Evolutionary conservation across 2,329 filamentous ascomycete genomes (phyloP), one percentile per base, ranked within the genome.

Genomic region (Geosmithia putterillii): DNA sequence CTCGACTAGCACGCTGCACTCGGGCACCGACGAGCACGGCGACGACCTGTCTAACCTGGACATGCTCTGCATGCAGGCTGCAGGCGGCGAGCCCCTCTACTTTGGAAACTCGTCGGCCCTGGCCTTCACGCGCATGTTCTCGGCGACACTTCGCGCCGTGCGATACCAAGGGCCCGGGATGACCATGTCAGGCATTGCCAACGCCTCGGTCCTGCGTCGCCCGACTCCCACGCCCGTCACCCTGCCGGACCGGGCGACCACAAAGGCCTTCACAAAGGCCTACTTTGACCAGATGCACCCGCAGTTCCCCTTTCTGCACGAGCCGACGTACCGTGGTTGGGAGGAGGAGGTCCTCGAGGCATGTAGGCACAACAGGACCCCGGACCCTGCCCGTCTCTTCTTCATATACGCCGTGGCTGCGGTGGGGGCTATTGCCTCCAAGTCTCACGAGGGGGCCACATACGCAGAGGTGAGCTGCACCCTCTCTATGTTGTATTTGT

Each of bases 261-360:
- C 23, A 12, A 40, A 17, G n/a, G n/a, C 40, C 20, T 43, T 55
- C 1, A 52, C 51, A 41, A 43, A 51, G 34, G 58, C 61, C 3
- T 64, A 60, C 43, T 64, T 64, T 44, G 48, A 57, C 21, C 57
- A 61, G 15, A 57, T 64, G 8, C 60, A 64, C 40, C 49, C 58
- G 1, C 59, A 63, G 40, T 64, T 62, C 40, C 60, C 60, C 0
- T 63, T 64, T 42, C 48, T 64, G 1, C 62, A 64, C 42, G 46
- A 52, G 15, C 55, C 55, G 3, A 64, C 59, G 0, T 60, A 61
- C 40, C 42, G 47, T 4, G 10, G 20, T 1, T 60, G 57, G 59
- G 59, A 64, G 39, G 46, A 51, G 14, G 42, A 49, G 12, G 52
- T 56, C 9, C 34, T 52, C 2, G 44, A 25, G 10, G 45, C 43